Percentiles rank a stretch among this genome's conserved stretches.
phyloP scores from a whole-genome alignment of 805 yeast species.

The Priceomyces carsonii region DNA sequence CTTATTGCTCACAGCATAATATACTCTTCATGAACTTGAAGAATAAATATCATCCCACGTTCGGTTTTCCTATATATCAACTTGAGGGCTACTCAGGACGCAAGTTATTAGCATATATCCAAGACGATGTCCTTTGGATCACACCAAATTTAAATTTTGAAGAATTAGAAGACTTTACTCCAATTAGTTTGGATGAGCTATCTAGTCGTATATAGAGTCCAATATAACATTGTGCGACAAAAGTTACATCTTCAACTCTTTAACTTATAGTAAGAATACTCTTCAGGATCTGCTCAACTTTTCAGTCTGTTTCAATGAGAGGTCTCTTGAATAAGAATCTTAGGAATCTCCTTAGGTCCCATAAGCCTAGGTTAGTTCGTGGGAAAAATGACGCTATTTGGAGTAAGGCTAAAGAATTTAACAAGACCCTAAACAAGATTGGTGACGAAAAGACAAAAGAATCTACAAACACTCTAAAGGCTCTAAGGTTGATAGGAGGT shows the following conservation, averaged over 20 bases:
- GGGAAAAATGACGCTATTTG: conserved; percentile 14
- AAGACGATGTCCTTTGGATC: conserved; percentile 67
- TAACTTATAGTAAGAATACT: no score
- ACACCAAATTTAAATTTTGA: conserved; percentile 10
- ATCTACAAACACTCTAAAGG: conserved; percentile 27
- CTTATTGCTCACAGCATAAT: conserved; percentile 54
- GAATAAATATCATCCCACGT: conserved; percentile 25
- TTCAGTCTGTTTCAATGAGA: neutral
- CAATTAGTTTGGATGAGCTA: conserved; percentile 39
- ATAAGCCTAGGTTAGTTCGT: neutral
- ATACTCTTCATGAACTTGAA: conserved; percentile 41
- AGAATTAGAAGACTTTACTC: conserved; percentile 36
- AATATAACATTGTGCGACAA: no score
- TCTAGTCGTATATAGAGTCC: conserved; percentile 3
- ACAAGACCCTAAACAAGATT: conserved; percentile 26
- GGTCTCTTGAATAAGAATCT: neutral
- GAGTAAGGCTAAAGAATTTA: conserved; percentile 19
- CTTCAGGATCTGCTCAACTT: neutral
- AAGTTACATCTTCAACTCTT: no score
- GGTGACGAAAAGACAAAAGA: conserved; percentile 35
- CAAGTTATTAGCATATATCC: conserved; percentile 49
- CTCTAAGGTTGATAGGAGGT: conserved; percentile 23
- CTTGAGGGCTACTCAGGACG: conserved; percentile 34
- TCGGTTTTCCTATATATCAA: conserved; percentile 48
- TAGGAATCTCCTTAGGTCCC: neutral